A percentile compares a stretch with the other conserved stretches of the same genome.
Evolutionary conservation across 139 green algal genomes (phyloP).

Genomic region (Chara braunii): DNA sequence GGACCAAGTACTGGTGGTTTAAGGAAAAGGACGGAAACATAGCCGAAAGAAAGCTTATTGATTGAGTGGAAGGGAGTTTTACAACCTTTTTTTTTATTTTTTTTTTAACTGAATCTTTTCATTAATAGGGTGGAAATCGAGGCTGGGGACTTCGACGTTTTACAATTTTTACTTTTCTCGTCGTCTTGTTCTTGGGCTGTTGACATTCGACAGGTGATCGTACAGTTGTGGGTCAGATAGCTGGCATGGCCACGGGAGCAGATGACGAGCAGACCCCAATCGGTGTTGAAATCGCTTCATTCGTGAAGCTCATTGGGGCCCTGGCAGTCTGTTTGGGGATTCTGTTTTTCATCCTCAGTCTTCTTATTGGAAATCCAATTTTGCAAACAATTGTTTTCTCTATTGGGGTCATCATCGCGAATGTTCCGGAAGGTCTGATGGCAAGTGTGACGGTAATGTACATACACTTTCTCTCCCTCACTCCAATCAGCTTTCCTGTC

Average conservation of each 20-base stretch:
- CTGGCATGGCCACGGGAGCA: constrained; percentile 33
- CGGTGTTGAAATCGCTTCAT: constrained; percentile 29
- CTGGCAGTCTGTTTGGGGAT: constrained; percentile 41
- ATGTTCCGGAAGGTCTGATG: constrained; percentile 49
- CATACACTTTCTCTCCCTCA: too few species aligned
- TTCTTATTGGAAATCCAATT: constrained; percentile 36
- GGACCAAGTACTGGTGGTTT: too few species aligned
- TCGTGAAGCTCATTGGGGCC: constrained; percentile 35
- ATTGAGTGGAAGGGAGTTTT: too few species aligned
- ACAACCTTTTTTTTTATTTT: too few species aligned
- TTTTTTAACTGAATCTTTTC: too few species aligned
- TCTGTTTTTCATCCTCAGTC: constrained; percentile 44
- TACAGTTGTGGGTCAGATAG: constrained; percentile 47
- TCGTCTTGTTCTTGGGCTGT: too few species aligned
- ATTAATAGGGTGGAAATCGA: too few species aligned
- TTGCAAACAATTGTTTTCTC: constrained; percentile 53
- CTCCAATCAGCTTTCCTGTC: too few species aligned
- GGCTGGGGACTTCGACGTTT: too few species aligned
- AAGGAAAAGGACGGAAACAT: too few species aligned
- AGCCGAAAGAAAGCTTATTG: too few species aligned
- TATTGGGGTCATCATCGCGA: constrained; percentile 58
- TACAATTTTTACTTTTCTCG: too few species aligned
- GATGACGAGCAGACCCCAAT: constrained; percentile 38
- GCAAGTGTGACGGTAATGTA: constrained; percentile 43
- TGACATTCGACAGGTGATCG: constrained; percentile 33